Conservation (phyloP, 805 yeast genomes). For the Starmerella etchellsii region DNA sequence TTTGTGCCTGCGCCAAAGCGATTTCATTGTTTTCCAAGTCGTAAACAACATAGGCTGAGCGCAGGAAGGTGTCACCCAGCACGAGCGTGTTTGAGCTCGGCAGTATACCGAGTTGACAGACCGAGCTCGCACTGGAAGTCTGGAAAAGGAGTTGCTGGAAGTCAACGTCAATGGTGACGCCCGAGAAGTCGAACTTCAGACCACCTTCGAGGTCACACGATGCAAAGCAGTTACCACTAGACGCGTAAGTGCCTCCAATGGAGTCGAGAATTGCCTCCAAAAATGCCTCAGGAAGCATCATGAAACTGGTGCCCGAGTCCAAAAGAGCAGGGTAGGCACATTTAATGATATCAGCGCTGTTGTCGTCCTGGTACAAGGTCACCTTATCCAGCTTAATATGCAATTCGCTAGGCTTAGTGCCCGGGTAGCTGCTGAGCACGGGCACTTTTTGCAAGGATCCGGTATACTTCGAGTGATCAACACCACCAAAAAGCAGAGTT, state of each 20-base stretch:
- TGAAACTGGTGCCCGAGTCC: conserved; percentile 43
- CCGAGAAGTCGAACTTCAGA: conserved; percentile 39
- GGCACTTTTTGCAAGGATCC: conserved; percentile 30
- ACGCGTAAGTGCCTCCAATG: conserved; percentile 32
- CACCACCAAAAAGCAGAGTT: conserved; percentile 33
- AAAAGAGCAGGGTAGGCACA: conserved; percentile 30
- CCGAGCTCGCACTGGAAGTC: conserved; percentile 6
- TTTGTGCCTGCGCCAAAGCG: conserved; percentile 40
- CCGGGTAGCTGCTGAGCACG: conserved; percentile 19
- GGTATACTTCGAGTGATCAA: conserved; percentile 32
- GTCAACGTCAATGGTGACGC: conserved; percentile 37
- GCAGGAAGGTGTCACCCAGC: conserved; percentile 54
- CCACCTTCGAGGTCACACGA: conserved; percentile 28
- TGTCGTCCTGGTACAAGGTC: conserved; percentile 11
- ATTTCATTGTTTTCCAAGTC: conserved; percentile 47
- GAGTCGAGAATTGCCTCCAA: conserved; percentile 24
- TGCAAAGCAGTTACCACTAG: conserved; percentile 29
- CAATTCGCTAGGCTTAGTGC: conserved; percentile 13
- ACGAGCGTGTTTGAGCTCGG: conserved; percentile 27
- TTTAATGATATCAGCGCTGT: conserved; percentile 4
- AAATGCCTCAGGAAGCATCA: conserved; percentile 32
- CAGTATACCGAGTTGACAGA: conserved; percentile 23
- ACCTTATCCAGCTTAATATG: conserved; percentile 13
- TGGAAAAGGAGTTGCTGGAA: conserved; percentile 21
- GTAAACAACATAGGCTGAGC: conserved; percentile 53